A percentile compares a stretch with the other conserved stretches of the same genome.
phyloP scores from a whole-genome alignment of 164 flowering plant genomes.

The Berberis thunbergii region DNA sequence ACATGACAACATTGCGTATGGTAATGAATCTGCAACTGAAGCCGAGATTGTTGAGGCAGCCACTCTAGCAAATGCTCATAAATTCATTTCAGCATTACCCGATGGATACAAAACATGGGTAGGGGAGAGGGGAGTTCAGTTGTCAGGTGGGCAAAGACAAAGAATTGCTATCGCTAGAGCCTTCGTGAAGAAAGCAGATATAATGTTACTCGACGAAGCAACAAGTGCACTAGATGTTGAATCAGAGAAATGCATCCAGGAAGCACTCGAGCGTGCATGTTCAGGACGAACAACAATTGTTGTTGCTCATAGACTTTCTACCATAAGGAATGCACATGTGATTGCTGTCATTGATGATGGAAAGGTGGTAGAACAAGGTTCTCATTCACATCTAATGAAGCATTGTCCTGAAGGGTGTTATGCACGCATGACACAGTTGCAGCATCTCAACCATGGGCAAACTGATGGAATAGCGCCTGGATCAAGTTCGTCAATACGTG shows the following conservation, averaged over 20 bases:
- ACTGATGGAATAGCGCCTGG: constrained; percentile 25
- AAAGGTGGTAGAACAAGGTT: constrained; percentile 89
- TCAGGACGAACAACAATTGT: constrained; percentile 76
- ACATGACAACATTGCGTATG: constrained; percentile 84
- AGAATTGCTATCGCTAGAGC: constrained; percentile 88
- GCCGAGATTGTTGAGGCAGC: constrained; percentile 88
- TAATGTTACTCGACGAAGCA: constrained; percentile 90
- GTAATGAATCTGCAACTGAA: constrained; percentile 72
- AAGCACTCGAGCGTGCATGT: constrained; percentile 65
- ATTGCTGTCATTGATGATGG: constrained; percentile 95
- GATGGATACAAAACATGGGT: constrained; percentile 87
- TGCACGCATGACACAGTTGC: constrained; percentile 85
- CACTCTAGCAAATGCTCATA: constrained; percentile 72
- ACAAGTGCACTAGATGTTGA: constrained; percentile 97
- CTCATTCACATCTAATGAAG: constrained; percentile 77
- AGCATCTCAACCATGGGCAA: constrained; percentile 47
- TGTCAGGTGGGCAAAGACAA: constrained; percentile 97
- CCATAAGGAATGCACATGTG: constrained; percentile 71
- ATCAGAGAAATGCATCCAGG: constrained; percentile 81
- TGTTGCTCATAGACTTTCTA: constrained; percentile 89
- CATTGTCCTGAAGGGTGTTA: constrained; percentile 81
- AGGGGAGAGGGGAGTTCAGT: constrained; percentile 89
- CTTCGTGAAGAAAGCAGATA: constrained; percentile 53
- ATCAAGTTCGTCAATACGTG: constrained; percentile 36
- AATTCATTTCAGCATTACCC: constrained; percentile 77